These are phyloP conservation scores for Hippophae tibetana DNA, from an alignment of 306 rosid genomes.

Conservation along the genomic window DNA sequence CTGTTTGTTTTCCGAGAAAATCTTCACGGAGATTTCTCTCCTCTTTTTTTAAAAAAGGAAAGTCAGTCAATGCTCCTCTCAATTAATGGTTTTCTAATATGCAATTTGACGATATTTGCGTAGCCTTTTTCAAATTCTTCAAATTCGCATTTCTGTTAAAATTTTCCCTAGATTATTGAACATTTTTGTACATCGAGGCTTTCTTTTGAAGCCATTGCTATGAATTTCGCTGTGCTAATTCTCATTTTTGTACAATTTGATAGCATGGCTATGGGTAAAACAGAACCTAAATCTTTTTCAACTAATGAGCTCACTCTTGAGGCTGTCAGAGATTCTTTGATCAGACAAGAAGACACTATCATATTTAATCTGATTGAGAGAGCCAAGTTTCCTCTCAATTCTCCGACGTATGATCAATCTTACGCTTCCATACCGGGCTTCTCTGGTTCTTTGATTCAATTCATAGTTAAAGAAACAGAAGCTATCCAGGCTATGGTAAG, in stretches of 20 bases:
- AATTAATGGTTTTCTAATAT: no score
- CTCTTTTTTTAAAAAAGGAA: no score
- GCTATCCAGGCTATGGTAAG: conserved; percentile 55
- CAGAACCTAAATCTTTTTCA: conserved; percentile 10
- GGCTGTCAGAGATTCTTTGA: conserved; percentile 49
- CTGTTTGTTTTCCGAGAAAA: no score
- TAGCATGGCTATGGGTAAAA: conserved; percentile 25
- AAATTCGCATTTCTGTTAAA: background rate
- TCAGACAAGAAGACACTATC: conserved; percentile 74
- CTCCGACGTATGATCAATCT: conserved; percentile 33
- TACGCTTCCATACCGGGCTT: conserved; percentile 16
- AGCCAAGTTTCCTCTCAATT: conserved; percentile 55
- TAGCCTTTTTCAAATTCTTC: no score
- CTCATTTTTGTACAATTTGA: conserved; percentile 26
- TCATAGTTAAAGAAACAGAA: conserved; percentile 50
- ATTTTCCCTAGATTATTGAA: background rate
- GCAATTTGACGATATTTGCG: no score
- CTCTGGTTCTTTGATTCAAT: conserved; percentile 44
- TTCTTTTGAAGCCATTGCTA: background rate
- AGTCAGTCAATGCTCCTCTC: no score
- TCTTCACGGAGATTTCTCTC: no score
- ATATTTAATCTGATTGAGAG: conserved; percentile 62
- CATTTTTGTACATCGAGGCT: background rate
- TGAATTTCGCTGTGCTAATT: background rate
- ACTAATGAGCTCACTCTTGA: conserved; percentile 36